These are phyloP conservation scores for Tricholoma matsutake DNA, from an alignment of 768 basidiomycete genomes.

Conservation along the genomic window DNA sequence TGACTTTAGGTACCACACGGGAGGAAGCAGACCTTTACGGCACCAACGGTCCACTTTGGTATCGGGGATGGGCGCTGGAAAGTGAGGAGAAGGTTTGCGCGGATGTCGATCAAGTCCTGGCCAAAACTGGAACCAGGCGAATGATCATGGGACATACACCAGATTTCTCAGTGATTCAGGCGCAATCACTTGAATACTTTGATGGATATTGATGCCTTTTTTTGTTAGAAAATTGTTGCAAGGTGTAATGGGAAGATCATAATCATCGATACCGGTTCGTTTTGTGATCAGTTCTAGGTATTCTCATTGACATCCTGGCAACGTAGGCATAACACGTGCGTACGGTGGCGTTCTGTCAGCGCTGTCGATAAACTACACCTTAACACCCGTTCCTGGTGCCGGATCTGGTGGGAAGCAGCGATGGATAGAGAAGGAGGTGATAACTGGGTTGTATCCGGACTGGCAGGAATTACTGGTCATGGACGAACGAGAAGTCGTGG, in stretches of 20 bases:
- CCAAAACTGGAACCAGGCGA: slow-evolving; percentile 75
- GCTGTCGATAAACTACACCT: slow-evolving; percentile 79
- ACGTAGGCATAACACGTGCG: slow-evolving; percentile 82
- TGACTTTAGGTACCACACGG: slow-evolving; percentile 47
- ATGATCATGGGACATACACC: slow-evolving; percentile 99
- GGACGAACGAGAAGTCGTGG: slow-evolving; percentile 46
- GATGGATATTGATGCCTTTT: not conserved
- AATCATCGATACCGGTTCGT: slow-evolving; percentile 88
- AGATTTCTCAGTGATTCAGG: slow-evolving; percentile 59
- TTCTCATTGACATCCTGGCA: not conserved
- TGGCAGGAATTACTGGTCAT: slow-evolving; percentile 46
- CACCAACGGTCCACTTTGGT: slow-evolving; percentile 87
- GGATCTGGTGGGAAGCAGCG: slow-evolving; percentile 27
- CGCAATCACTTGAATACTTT: not conserved
- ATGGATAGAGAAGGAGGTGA: slow-evolving; percentile 63
- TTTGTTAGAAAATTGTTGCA: slow-evolving; percentile 65
- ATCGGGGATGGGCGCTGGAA: slow-evolving; percentile 86
- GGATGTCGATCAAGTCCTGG: slow-evolving; percentile 66
- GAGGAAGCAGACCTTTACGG: slow-evolving; percentile 74
- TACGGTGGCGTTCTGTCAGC: slow-evolving; percentile 94
- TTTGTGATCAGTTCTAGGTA: not conserved
- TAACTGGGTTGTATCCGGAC: slow-evolving; percentile 63
- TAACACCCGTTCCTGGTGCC: slow-evolving; percentile 52
- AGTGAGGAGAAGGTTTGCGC: slow-evolving; percentile 66
- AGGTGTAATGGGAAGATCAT: slow-evolving; percentile 91